Evolutionary conservation across 768 basidiomycete species (phyloP), one percentile per base, ranked within the genome.

Genomic region (Hortiboletus campestris): DNA sequence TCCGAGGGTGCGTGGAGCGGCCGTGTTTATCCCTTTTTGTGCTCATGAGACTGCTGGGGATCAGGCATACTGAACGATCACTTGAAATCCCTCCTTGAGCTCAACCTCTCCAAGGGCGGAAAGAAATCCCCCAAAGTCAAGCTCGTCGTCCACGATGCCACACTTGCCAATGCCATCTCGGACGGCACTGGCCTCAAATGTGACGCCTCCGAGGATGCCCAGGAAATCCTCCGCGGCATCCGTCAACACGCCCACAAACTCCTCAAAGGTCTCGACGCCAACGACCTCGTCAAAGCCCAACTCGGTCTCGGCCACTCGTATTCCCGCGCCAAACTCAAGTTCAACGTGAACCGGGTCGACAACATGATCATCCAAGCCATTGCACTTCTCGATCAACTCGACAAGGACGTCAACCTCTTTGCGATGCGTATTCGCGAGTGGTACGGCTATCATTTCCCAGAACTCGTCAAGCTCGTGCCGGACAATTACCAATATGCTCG

Each of bases 281-380:
- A 86, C 63, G 96, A 98, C 80, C 80, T 97, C 62, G 83, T 80
- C 56, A 91, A 95, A 67, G 92, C 96, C 17, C 96, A 98, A 67
- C 89, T 98, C 62, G 96, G 96, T 67, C 81, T 98, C 46, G 96
- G 96, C 29, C 96, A 98, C 80, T 93, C 94, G 4, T 98, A 96
- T 78, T 97, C 94, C 22, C 88, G 96, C 60, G 89, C 95, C 39
- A 98, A 98, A 72, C 88, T 98, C 59, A 98, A 98, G 76, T 98
- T 94, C 83, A 95, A 94, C 74, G 92, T 94, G 51, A 95, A 95
- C 79, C 82, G 92, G 49, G 84, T 91, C 53, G 94, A 97, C 76
- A 97, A 98, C 80, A 98, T 98, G 96, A 98, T 98, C 75, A 98
- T 98, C 64, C 96, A 98, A 75, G 96, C 96, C 56, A 98, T 98